Conservation (phyloP, 352 stramenopile genomes). For the Globisporangium canariense region DNA sequence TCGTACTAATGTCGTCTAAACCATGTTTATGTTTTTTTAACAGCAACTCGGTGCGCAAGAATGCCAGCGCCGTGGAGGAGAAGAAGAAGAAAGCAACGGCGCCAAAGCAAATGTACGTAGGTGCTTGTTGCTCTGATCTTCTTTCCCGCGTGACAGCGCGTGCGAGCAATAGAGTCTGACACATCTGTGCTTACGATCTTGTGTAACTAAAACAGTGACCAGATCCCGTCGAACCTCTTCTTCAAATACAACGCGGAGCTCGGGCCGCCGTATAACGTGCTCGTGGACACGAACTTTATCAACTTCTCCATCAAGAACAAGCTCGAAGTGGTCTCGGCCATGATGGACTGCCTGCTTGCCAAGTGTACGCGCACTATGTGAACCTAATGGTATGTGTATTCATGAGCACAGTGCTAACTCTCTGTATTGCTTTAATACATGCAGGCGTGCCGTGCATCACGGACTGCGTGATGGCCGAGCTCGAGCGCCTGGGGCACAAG, state of each 20-base stretch:
- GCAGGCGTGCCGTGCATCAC: constrained; percentile 95
- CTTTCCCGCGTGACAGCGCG: too few relatives aligned
- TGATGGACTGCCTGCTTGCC: constrained; percentile 99
- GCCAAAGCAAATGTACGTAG: constrained; percentile 90
- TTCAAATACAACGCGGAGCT: constrained; percentile 99
- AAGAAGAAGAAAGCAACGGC: constrained; percentile 90
- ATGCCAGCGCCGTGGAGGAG: constrained; percentile 70
- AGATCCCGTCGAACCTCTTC: constrained; percentile 97
- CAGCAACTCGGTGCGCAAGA: constrained; percentile 80
- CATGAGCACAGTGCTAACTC: background rate
- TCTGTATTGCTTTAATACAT: background rate
- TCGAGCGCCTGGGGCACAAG: constrained; percentile 99
- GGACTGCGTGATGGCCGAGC: constrained; percentile 99
- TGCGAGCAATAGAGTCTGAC: background rate
- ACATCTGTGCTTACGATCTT: too few relatives aligned
- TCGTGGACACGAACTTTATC: constrained; percentile 99
- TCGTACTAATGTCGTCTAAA: background rate
- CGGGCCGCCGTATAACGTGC: constrained; percentile 97
- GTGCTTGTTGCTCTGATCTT: background rate
- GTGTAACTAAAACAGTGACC: constrained; percentile 58
- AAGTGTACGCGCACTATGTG: constrained; percentile 86
- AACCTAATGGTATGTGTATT: background rate
- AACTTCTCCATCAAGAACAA: constrained; percentile 99
- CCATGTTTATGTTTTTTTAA: background rate
- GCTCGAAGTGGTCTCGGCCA: constrained; percentile 97